Conservation (phyloP, 139 green algal genomes). For the Tetradesmus obliquus region DNA sequence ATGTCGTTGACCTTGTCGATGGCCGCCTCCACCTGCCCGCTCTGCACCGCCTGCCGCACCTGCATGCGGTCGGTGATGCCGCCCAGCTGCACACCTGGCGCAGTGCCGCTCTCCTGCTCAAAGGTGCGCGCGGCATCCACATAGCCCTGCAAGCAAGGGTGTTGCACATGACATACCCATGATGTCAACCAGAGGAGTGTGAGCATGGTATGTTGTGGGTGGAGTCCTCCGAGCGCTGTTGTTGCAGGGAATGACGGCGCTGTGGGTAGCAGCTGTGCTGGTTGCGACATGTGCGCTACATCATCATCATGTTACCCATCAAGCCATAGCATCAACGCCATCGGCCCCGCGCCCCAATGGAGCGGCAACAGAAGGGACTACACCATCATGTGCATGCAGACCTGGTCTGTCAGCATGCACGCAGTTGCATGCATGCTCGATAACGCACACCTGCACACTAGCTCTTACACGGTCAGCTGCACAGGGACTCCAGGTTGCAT, state of each 20-base stretch:
- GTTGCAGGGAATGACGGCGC: constrained; percentile 8
- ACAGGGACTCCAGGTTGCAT: no score
- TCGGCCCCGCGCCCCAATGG: no score
- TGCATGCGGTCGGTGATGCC: constrained; percentile 93
- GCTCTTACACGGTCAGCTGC: no score
- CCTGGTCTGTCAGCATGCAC: no score
- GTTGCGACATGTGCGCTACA: not conserved
- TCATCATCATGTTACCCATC: no score
- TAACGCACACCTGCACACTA: no score
- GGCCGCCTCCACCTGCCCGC: constrained; percentile 82
- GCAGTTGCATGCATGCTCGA: no score
- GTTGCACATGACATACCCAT: no score
- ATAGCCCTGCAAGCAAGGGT: constrained; percentile 80
- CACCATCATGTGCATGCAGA: no score
- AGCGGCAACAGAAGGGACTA: no score
- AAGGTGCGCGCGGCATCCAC: constrained; percentile 92
- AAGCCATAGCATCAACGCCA: no score
- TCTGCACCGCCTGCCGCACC: constrained; percentile 88
- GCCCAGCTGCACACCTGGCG: constrained; percentile 78
- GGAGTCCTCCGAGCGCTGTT: not conserved
- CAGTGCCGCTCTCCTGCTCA: constrained; percentile 84
- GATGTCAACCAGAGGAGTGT: no score
- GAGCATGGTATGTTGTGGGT: not conserved
- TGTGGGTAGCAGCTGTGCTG: not conserved
- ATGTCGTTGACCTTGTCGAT: constrained; percentile 94